phyloP scores from a whole-genome alignment of 306 rosid genomes.

The Prunus padus region DNA sequence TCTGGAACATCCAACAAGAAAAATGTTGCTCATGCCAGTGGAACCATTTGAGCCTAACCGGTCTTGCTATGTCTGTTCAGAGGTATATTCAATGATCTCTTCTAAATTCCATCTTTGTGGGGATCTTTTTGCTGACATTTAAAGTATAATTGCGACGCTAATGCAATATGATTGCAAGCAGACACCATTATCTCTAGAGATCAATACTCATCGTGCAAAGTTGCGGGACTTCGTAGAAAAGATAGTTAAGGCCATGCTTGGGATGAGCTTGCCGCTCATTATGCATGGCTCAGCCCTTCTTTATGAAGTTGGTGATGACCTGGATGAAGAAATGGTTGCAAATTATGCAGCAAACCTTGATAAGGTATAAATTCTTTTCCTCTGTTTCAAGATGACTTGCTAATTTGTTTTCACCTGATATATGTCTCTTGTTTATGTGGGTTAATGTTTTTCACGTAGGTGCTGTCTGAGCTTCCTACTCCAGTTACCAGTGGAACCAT shows the following conservation, averaged over 20 bases:
- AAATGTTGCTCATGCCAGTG: slow-evolving; percentile 94
- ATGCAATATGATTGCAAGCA: slow-evolving; percentile 34
- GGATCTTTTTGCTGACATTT: slow-evolving; percentile 4
- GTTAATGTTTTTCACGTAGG: slow-evolving; percentile 38
- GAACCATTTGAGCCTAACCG: slow-evolving; percentile 92
- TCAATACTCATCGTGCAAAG: slow-evolving; percentile 72
- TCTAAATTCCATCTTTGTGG: neutral
- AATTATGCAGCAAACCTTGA: slow-evolving; percentile 83
- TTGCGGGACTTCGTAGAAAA: slow-evolving; percentile 84
- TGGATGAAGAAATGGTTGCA: slow-evolving; percentile 70
- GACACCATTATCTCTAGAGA: slow-evolving; percentile 85
- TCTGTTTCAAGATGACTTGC: slow-evolving; percentile 7
- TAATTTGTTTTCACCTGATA: slow-evolving; percentile 1
- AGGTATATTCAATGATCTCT: slow-evolving; percentile 43
- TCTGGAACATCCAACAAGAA: slow-evolving; percentile 83
- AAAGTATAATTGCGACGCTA: slow-evolving; percentile 4
- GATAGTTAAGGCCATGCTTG: slow-evolving; percentile 84
- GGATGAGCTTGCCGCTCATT: slow-evolving; percentile 81
- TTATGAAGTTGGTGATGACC: slow-evolving; percentile 93
- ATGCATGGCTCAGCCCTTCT: slow-evolving; percentile 77
- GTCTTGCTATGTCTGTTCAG: slow-evolving; percentile 97
- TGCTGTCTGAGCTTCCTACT: slow-evolving; percentile 77
- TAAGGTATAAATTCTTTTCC: slow-evolving; percentile 52
- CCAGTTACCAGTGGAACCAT: slow-evolving; percentile 77
- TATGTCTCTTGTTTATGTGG: neutral